Evolutionary conservation across 805 yeast species (phyloP).

Genomic region (Candida nonsorbophila): DNA sequence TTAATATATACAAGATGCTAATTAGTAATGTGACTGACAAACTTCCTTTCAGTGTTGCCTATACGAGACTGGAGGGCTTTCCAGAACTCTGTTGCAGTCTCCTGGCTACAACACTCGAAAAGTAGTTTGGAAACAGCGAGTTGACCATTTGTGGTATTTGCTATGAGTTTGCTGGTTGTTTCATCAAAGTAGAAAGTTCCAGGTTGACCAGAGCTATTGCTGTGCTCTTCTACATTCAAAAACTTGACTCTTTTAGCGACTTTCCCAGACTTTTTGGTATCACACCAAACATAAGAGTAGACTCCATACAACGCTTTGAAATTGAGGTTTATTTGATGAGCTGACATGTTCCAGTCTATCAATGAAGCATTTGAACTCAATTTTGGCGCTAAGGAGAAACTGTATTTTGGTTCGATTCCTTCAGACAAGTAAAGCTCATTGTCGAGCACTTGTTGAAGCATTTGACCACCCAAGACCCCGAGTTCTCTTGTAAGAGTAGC

Average conservation of each 20-base stretch:
- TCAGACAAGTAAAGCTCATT: conserved; percentile 18
- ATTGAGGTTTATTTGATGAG: conserved; percentile 36
- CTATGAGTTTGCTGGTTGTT: conserved; percentile 22
- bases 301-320: conserved; percentile 54
- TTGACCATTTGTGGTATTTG: conserved; percentile 42
- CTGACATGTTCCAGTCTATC: conserved; percentile 42
- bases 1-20: too few relatives aligned
- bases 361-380: conserved; percentile 36
- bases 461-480: conserved; percentile 56
- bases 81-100: conserved; percentile 41
- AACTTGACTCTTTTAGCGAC: conserved; percentile 44
- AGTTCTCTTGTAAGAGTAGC: conserved; percentile 43
- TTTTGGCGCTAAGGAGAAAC: conserved; percentile 55
- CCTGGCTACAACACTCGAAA: conserved; percentile 51
- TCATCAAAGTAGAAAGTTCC: conserved; percentile 18
- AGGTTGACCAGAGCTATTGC: too few relatives aligned
- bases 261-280: conserved; percentile 26
- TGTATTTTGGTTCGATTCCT: conserved; percentile 16
- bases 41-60: conserved; percentile 22
- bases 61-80: conserved; percentile 41
- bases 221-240: conserved; percentile 27
- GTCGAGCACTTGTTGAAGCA: conserved; percentile 44
- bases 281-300: conserved; percentile 37
- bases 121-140: conserved; percentile 37
- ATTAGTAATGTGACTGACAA: too few relatives aligned